phyloP scores from a whole-genome alignment of 2,329 filamentous ascomycete genomes.

The Leptographium flavum region DNA sequence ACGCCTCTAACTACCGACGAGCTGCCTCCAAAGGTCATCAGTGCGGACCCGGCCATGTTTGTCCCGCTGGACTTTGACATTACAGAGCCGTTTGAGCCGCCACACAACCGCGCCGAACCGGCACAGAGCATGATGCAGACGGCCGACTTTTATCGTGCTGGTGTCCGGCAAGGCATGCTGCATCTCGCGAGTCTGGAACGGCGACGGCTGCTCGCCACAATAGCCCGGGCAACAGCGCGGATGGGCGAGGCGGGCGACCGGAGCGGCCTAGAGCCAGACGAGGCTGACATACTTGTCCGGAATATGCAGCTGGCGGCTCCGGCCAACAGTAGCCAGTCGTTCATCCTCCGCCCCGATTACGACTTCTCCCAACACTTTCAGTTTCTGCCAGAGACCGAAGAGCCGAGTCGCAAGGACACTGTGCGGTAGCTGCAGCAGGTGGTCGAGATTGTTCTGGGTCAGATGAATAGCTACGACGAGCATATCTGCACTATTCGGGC shows the following conservation, averaged over 20 bases:
- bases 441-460: constrained; percentile 9
- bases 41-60: constrained; percentile 18
- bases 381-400: constrained; percentile 1
- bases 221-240: neutral
- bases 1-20: neutral
- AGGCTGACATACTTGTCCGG: constrained; percentile 15
- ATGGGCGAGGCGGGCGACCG: neutral
- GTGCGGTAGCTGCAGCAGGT: constrained; percentile 11
- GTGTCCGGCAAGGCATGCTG: constrained; percentile 18
- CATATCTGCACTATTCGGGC: constrained; percentile 13
- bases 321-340: constrained; percentile 9
- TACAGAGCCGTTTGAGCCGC: constrained; percentile 13
- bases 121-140: constrained; percentile 16
- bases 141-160: constrained; percentile 17
- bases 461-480: constrained; percentile 12
- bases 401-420: constrained; percentile 3
- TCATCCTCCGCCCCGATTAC: constrained; percentile 11
- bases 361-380: constrained; percentile 5
- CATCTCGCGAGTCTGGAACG: constrained; percentile 21
- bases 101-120: constrained; percentile 16
- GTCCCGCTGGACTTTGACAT: constrained; percentile 19
- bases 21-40: constrained; percentile 13
- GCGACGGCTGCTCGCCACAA: constrained; percentile 14
- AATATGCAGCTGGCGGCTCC: constrained; percentile 15
- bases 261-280: neutral